Percentiles rank a stretch among this genome's conserved stretches.
Conservation (phyloP, 208 protist genomes). For the Angomonas desouzai region DNA sequence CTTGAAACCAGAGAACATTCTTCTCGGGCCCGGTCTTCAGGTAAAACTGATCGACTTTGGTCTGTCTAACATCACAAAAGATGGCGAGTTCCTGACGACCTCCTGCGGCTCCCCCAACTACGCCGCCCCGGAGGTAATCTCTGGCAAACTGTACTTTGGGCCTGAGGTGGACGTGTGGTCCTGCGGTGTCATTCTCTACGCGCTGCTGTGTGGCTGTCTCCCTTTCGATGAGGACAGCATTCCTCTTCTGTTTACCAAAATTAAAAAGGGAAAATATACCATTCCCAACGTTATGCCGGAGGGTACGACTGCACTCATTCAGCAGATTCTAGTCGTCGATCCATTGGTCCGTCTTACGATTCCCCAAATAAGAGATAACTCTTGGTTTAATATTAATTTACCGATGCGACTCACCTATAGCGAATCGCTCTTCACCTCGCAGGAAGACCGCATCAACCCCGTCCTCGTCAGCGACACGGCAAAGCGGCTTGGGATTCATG, state of each 20-base stretch:
- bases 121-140: conserved; percentile 93
- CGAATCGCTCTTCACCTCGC: conserved; percentile 59
- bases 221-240: conserved; percentile 93
- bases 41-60: conserved; percentile 96
- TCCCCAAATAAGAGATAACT: conserved; percentile 85
- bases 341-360: conserved; percentile 86
- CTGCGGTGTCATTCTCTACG: conserved; percentile 95
- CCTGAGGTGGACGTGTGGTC: conserved; percentile 94
- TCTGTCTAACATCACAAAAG: conserved; percentile 91
- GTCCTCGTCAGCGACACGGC: conserved; percentile 59
- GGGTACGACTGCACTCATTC: conserved; percentile 74
- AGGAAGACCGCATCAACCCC: conserved; percentile 71
- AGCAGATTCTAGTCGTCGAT: conserved; percentile 87
- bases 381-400: conserved; percentile 84
- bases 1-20: conserved; percentile 93
- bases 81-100: conserved; percentile 87
- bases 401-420: conserved; percentile 77
- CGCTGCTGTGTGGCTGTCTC: conserved; percentile 88
- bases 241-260: conserved; percentile 89
- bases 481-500: conserved; percentile 44
- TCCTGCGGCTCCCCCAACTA: conserved; percentile 94
- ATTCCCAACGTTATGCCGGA: conserved; percentile 58
- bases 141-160: conserved; percentile 90
- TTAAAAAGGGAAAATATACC: conserved; percentile 84
- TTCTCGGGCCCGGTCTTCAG: conserved; percentile 83